phyloP scores from a whole-genome alignment of 805 yeast genomes.

The Tetrapisispora arboricola region DNA sequence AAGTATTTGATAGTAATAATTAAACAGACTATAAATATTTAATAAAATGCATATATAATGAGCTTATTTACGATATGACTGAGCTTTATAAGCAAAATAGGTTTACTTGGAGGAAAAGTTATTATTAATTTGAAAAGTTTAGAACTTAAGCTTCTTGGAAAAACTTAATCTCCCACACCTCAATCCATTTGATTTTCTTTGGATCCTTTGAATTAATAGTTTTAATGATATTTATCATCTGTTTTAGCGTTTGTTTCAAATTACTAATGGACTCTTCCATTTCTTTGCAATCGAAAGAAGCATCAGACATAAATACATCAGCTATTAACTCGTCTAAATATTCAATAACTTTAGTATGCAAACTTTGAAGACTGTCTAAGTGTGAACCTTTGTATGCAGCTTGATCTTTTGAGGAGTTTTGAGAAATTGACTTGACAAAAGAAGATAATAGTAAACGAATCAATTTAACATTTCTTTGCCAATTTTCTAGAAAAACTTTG shows the following conservation, averaged over 20 bases:
- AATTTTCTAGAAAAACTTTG: conserved; percentile 33
- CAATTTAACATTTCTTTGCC: conserved; percentile 39
- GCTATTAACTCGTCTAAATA: conserved; percentile 50
- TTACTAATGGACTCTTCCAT: conserved; percentile 16
- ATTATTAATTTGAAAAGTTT: neutral
- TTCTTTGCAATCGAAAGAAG: conserved; percentile 27
- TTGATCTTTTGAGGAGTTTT: conserved; percentile 19
- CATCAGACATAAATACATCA: conserved; percentile 36
- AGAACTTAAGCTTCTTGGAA: conserved; percentile 7
- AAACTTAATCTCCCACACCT: conserved; percentile 27
- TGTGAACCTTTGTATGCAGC: conserved; percentile 28
- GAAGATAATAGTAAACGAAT: conserved; percentile 50
- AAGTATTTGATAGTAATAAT: too few species aligned
- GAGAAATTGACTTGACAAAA: conserved; percentile 47
- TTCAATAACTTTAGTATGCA: conserved; percentile 36
- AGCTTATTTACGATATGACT: neutral
- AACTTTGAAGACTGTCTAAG: conserved; percentile 38
- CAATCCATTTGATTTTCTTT: conserved; percentile 35
- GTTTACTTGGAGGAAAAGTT: too few species aligned
- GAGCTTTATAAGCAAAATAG: neutral
- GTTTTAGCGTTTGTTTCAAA: conserved; percentile 18
- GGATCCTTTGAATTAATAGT: conserved; percentile 39
- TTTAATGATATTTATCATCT: conserved; percentile 33
- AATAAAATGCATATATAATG: conserved; percentile 2
- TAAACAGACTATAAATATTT: neutral